Percentiles rank a stretch among this genome's conserved stretches.
Evolutionary conservation across 2,329 filamentous ascomycete genomes (phyloP).

Genomic region (Beauveria varroae): DNA sequence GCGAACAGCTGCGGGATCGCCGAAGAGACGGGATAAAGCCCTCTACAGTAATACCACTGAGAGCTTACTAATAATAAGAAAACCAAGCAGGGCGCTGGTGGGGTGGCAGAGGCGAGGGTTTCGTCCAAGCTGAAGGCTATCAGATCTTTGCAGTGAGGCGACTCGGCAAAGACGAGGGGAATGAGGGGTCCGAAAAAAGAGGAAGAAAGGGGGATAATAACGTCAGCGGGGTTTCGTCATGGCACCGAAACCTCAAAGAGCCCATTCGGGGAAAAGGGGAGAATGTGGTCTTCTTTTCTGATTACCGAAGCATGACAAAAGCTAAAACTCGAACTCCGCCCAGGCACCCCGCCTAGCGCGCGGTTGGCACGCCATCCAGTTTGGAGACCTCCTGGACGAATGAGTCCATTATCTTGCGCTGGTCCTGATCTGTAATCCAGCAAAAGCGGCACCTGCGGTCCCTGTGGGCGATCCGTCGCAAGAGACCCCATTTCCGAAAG

Average conservation of each 20-base stretch:
- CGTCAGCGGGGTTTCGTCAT: not conserved
- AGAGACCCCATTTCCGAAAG: not conserved
- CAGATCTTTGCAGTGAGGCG: not conserved
- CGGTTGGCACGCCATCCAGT: conserved; percentile 1
- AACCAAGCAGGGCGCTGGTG: not conserved
- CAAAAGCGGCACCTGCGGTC: not conserved
- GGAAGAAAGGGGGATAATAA: not conserved
- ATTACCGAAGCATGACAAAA: conserved; percentile 10
- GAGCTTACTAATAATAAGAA: conserved; percentile 3
- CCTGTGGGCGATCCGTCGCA: not conserved
- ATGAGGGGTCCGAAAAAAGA: not conserved
- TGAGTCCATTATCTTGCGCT: not conserved
- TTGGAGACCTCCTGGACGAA: not conserved
- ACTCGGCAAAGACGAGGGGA: no score
- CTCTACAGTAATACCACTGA: no score
- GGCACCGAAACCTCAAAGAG: not conserved
- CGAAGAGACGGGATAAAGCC: not conserved
- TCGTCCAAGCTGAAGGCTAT: not conserved
- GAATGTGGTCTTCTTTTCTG: not conserved
- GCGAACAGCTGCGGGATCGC: not conserved
- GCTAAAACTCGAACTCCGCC: not conserved
- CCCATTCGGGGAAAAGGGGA: not conserved
- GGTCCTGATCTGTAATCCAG: not conserved
- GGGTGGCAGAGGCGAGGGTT: not conserved
- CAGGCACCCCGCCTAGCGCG: not conserved